Conservation (phyloP, 2,329 filamentous ascomycete species). For the Penicillium sp. region DNA sequence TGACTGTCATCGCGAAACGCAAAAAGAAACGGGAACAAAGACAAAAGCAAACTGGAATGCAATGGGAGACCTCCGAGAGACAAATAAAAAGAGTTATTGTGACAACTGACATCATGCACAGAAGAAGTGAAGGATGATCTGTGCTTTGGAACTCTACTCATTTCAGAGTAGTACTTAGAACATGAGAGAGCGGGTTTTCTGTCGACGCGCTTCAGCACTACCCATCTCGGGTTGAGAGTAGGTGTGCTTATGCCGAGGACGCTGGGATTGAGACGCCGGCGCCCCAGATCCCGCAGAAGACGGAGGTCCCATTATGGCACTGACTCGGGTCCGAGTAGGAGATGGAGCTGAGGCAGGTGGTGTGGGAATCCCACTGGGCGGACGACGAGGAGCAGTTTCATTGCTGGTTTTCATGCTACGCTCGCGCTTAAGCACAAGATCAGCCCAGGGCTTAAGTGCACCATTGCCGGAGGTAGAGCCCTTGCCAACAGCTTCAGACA, state of each 20-base stretch:
- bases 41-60: conserved; percentile 8
- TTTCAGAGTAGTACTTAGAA: conserved; percentile 30
- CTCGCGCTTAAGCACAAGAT: conserved; percentile 57
- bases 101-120: conserved; percentile 29
- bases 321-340: conserved; percentile 27
- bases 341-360: conserved; percentile 23
- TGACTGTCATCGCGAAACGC: conserved; percentile 12
- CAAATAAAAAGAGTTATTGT: conserved; percentile 25
- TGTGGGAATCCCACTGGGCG: conserved; percentile 20
- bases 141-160: conserved; percentile 11
- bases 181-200: conserved; percentile 45
- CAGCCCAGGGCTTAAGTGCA: conserved; percentile 59
- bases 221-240: conserved; percentile 42
- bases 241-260: conserved; percentile 42
- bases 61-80: conserved; percentile 10
- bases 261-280: conserved; percentile 32
- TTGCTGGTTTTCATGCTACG: conserved; percentile 37
- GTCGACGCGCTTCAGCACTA: conserved; percentile 37
- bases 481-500: conserved; percentile 69
- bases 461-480: conserved; percentile 46
- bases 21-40: not conserved
- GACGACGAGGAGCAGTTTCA: conserved; percentile 29
- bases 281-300: conserved; percentile 28
- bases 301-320: conserved; percentile 17
- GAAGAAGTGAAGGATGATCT: conserved; percentile 21